Base-by-base conservation (phyloP, 176 grass and related monocot genomes). In the Stipa capillata region DNA sequence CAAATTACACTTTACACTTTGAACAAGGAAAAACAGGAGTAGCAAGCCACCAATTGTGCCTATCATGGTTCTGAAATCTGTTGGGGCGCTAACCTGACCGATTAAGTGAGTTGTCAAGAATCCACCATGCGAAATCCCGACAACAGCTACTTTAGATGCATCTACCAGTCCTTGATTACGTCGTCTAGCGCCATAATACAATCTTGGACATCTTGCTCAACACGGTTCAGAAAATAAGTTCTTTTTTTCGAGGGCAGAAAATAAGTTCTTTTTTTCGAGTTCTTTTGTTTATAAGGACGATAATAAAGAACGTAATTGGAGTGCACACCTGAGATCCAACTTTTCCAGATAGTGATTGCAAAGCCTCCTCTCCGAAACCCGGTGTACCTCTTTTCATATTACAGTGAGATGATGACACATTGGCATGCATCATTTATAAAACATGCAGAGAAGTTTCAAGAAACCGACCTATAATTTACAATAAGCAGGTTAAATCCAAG, bases 21-120 rank as follows among this genome's bases (percentile, higher is more conserved):
- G 21, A 74, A 49, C 8, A 84, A 68, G 21, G 57, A 78, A 40
- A 17, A 65, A 8, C n/a, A 24, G 37, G 9, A 49, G 29, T 5
- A 55, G 43, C n/a, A 72, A 35, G 23, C 9, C 8, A n/a, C 52
- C 23, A 8, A 51, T 11, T 80, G 13, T 35, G 49, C 2, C 10
- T 31, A 50, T 5, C 25, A 43, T 27, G 24, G 28, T 48, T 82
- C 32, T 32, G 9, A 70, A 44, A 69, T 25, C 32, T 42, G 41
- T 72, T 74, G 53, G 2, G 33, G 68, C 35, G 70, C 66, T 69
- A 85, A 94, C 95, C 92, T 98, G 95, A 45, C 90, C 92, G 9
- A 98, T 84, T 16, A 98, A 83, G 80, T 98, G 91, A 59, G 91
- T 89, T 65, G 95, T 85, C 74, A 98, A 90, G 76, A 98, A 98